A percentile compares a stretch with the other conserved stretches of the same genome.
Evolutionary conservation across 345 rosid genomes (phyloP).

Genomic region (Aquilaria malaccensis): DNA sequence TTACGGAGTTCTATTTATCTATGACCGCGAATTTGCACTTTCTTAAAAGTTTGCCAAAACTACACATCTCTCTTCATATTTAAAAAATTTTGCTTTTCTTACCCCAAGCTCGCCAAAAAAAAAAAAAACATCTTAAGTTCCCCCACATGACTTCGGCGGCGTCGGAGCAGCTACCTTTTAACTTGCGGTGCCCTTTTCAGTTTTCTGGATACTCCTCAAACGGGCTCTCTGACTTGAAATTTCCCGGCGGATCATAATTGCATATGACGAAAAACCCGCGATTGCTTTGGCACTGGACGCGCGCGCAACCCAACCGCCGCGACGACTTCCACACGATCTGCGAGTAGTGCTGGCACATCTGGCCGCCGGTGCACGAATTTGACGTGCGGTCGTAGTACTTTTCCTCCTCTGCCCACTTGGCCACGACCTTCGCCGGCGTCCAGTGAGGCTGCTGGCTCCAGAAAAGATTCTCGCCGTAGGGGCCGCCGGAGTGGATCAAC

Average conservation of each 20-base stretch:
- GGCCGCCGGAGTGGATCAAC: conserved; percentile 31
- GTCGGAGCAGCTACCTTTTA: too few species aligned
- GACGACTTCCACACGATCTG: conserved; percentile 41
- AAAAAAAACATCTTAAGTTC: background rate
- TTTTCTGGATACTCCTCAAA: conserved; percentile 5
- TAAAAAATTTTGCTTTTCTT: too few species aligned
- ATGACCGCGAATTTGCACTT: too few species aligned
- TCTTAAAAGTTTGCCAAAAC: too few species aligned
- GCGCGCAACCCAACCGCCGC: conserved; percentile 33
- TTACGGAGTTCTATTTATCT: too few species aligned
- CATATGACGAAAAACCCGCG: conserved; percentile 28
- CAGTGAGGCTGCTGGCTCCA: conserved; percentile 12
- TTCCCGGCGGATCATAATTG: conserved; percentile 40
- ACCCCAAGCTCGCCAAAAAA: background rate
- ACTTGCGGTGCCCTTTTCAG: too few species aligned
- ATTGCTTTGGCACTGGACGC: conserved; percentile 13
- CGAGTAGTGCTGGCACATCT: conserved; percentile 50
- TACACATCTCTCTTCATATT: too few species aligned
- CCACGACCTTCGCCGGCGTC: conserved; percentile 27
- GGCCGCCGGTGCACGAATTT: conserved; percentile 15
- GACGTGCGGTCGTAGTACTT: conserved; percentile 12
- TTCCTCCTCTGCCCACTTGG: conserved; percentile 30
- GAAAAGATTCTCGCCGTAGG: conserved; percentile 45
- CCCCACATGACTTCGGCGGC: background rate
- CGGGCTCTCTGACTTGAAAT: conserved; percentile 32